Evolutionary conservation across 768 basidiomycete genomes (phyloP).

Genomic region (Termitomyces sp.): DNA sequence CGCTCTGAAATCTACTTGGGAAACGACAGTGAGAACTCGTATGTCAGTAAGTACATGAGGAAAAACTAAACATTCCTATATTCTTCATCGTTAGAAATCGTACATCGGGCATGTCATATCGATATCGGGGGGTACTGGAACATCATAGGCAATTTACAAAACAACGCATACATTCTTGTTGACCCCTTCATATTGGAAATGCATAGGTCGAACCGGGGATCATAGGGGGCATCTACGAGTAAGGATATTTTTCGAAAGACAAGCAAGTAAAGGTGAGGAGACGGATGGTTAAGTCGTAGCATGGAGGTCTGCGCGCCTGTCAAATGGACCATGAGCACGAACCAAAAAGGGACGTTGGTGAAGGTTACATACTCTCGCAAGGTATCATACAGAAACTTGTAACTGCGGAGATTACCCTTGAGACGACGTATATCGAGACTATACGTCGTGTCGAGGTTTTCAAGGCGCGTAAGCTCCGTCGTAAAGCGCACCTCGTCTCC

Average conservation of each 20-base stretch:
- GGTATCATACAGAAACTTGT: constrained; percentile 75
- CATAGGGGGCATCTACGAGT: neutral
- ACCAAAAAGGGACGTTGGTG: neutral
- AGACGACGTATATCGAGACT: constrained; percentile 84
- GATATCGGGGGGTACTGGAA: neutral
- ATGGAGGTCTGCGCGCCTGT: constrained; percentile 1
- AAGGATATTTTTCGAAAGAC: neutral
- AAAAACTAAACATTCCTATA: neutral
- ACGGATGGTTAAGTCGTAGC: neutral
- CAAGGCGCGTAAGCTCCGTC: constrained; percentile 84
- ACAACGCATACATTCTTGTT: neutral
- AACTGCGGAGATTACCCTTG: constrained; percentile 82
- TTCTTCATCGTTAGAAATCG: neutral
- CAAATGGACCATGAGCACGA: neutral
- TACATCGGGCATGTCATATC: neutral
- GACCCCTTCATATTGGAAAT: neutral
- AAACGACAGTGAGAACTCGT: too few relatives aligned
- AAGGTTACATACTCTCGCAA: neutral
- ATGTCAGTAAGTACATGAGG: neutral
- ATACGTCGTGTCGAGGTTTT: constrained; percentile 77
- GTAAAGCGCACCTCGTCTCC: constrained; percentile 93
- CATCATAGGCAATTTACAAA: neutral
- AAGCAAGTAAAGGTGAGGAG: neutral
- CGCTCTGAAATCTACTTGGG: neutral
- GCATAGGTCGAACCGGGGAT: neutral